Conservation (phyloP, 345 rosid genomes). For the Populus ilicifolia region DNA sequence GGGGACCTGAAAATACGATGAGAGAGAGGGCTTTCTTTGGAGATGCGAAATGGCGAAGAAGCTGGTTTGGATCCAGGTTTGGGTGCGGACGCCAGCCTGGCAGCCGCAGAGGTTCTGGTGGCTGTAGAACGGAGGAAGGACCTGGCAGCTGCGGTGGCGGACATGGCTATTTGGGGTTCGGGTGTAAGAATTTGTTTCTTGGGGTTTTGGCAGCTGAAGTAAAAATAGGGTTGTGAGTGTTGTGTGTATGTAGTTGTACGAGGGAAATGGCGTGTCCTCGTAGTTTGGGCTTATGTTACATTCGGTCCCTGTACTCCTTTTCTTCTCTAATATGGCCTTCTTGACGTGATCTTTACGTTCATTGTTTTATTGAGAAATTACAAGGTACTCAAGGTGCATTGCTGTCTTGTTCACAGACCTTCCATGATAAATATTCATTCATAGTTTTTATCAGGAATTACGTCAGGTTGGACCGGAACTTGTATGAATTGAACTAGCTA, state of each 20-base stretch:
- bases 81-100: constrained; percentile 32
- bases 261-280: background rate
- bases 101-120: constrained; percentile 14
- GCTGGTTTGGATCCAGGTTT: constrained; percentile 31
- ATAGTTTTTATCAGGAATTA: no score
- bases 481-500: no score
- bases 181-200: background rate
- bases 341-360: background rate
- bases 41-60: constrained; percentile 39
- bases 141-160: constrained; percentile 56
- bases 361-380: background rate
- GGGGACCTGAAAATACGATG: constrained; percentile 60
- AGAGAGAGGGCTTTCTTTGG: constrained; percentile 48
- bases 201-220: constrained; percentile 5
- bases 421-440: no score
- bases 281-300: background rate
- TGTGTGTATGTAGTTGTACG: background rate
- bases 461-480: no score
- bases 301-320: background rate
- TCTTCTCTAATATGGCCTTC: background rate
- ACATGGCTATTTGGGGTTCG: constrained; percentile 36
- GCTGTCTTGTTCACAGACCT: no score
- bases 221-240: background rate
- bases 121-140: constrained; percentile 58
- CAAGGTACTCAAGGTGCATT: no score